These are phyloP conservation scores for Eucalyptus viminalis DNA, from an alignment of 345 rosid genomes.

Conservation along the genomic window DNA sequence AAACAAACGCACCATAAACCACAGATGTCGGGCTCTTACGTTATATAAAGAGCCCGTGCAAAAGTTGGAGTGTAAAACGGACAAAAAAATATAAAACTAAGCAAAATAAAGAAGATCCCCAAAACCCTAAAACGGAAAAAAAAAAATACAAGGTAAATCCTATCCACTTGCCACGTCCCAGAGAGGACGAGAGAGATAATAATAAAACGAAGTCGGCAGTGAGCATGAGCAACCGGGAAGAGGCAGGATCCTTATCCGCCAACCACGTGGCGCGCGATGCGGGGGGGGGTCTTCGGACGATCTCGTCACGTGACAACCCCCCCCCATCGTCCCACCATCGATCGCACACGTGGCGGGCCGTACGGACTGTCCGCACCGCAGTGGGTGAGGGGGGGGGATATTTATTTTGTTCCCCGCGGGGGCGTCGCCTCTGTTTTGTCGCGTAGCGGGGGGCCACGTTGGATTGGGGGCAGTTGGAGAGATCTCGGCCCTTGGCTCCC, in stretches of 20 bases:
- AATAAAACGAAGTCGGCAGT: neutral
- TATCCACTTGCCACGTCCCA: neutral
- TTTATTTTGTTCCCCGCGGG: neutral
- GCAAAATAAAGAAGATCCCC: neutral
- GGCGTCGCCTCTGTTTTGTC: neutral
- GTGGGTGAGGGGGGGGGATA: neutral
- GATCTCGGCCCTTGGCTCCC: neutral
- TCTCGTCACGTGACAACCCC: neutral
- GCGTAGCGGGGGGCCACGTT: neutral
- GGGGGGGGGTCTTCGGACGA: no score
- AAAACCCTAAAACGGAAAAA: neutral
- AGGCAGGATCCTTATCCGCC: neutral
- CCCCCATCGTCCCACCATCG: no score
- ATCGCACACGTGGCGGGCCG: neutral
- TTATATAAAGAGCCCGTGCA: fast-evolving
- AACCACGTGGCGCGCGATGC: neutral
- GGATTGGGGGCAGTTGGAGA: neutral
- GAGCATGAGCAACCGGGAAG: neutral
- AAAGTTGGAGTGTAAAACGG: no score
- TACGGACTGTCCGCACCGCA: neutral
- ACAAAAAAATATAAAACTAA: no score
- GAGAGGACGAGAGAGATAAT: neutral
- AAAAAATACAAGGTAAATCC: neutral
- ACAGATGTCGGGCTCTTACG: fast-evolving
- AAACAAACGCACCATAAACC: no score